Evolutionary conservation across 2,329 filamentous ascomycete genomes (phyloP).

Genomic region (Stachybotrys chartarum): DNA sequence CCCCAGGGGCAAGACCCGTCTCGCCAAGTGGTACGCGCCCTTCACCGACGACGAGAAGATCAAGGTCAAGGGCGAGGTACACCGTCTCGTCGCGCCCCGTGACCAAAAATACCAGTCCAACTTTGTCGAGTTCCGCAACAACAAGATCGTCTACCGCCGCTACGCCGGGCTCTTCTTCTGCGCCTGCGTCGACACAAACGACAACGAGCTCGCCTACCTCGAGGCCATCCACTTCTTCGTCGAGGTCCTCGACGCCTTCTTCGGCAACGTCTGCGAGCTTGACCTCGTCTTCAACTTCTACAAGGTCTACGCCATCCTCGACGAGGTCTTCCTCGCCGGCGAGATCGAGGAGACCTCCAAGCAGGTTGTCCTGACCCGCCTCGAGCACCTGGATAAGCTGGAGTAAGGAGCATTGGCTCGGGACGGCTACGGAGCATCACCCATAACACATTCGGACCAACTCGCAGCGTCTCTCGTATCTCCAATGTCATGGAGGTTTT

Average conservation of each 20-base stretch:
- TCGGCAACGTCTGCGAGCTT: slow-evolving; percentile 97
- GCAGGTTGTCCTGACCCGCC: slow-evolving; percentile 86
- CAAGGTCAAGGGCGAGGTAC: slow-evolving; percentile 97
- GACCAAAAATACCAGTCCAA: slow-evolving; percentile 99
- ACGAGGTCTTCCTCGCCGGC: slow-evolving; percentile 94
- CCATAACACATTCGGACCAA: too few relatives aligned
- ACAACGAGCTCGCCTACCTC: slow-evolving; percentile 94
- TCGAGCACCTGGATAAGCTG: slow-evolving; percentile 95
- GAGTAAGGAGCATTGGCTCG: slow-evolving; percentile 46
- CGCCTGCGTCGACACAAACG: slow-evolving; percentile 96
- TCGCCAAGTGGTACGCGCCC: slow-evolving; percentile 98
- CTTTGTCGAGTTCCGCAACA: slow-evolving; percentile 93
- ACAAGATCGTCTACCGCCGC: slow-evolving; percentile 94
- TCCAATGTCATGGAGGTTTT: too few relatives aligned
- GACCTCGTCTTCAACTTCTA: slow-evolving; percentile 81
- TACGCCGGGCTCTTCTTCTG: slow-evolving; percentile 99
- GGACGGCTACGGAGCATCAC: too few relatives aligned
- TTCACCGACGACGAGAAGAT: slow-evolving; percentile 99
- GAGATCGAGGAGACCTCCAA: slow-evolving; percentile 99
- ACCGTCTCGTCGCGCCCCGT: slow-evolving; percentile 92
- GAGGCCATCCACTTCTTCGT: slow-evolving; percentile 99
- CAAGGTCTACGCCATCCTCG: slow-evolving; percentile 94
- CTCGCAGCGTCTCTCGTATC: too few relatives aligned
- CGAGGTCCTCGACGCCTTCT: slow-evolving; percentile 96
- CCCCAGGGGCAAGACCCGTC: slow-evolving; percentile 85